Evolutionary conservation across 352 stramenopile species (phyloP), one percentile per base, ranked within the genome.

Genomic region (Phytopythium litorale): DNA sequence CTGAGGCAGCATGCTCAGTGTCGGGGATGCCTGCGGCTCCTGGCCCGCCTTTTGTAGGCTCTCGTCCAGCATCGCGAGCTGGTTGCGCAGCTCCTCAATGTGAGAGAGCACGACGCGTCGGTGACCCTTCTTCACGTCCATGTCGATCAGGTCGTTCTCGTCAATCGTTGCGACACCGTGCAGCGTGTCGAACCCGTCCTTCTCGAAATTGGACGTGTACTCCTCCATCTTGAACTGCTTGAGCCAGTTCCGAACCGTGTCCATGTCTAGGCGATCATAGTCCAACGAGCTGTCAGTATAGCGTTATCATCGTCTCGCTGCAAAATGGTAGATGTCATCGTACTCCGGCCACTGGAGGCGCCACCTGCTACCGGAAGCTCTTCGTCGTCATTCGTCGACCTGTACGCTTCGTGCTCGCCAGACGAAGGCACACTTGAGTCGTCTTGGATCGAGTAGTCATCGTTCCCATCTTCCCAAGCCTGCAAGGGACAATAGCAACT

Each of bases 121-220:
- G 70, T 95, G 87, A 7, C 86, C 87, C 63, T 96, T 96, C 71
- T 96, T 96, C 56, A 96, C 87, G 40, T 84, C 67, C 87, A 96
- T 96, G 54, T 96, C 87, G 54, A 93, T 85, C 55, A 96, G 70
- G 45, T 96, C 87, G 25, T 91, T 77, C 78, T 96, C 87, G 52
- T 96, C 80, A 42, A 96, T 94, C 16, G 84, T 96, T 40, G 85
- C 84, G 33, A 96, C 84, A 42, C 84, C 85, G 51, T 85, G 82
- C 13, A 96, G 65, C 46, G 84, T 94, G 69, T 96, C 87, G 62
- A 96, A 96, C 19, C 87, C 87, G 67, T 96, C 87, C 56, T 89
- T 88, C 60, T 96, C 85, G 66, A 96, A 96, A 72, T 88, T 90
- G 58, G 88, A 74, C 33, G 82, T 88, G 68, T 96, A 94, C 70